Conservation (phyloP, 1,284 basidiomycete genomes). For the Inonotus hispidus region DNA sequence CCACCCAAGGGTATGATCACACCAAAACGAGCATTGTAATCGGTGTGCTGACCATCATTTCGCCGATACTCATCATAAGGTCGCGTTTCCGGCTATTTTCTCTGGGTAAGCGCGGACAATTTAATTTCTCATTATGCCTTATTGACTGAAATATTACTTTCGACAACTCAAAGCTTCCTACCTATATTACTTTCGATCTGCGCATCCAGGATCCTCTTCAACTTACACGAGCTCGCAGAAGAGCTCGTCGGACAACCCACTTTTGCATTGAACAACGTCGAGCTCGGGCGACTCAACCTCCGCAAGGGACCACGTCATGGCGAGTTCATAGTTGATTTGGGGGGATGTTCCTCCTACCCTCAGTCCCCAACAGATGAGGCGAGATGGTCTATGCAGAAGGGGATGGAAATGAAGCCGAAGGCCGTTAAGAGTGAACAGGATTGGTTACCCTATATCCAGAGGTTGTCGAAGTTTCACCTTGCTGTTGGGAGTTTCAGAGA, state of each 20-base stretch:
- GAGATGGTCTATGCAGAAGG: not conserved
- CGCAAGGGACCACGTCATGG: constrained; percentile 7
- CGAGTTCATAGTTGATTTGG: constrained; percentile 11
- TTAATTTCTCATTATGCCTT: not conserved
- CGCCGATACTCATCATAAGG: too few species aligned
- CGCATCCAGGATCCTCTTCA: constrained; percentile 12
- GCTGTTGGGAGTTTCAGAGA: not conserved
- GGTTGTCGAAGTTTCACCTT: constrained; percentile 6
- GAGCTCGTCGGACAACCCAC: constrained; percentile 12
- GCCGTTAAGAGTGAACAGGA: not conserved
- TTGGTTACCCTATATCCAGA: constrained; percentile 5
- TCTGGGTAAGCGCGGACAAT: constrained; percentile 5
- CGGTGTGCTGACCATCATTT: not conserved
- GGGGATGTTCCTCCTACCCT: not conserved
- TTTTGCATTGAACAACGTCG: constrained; percentile 15
- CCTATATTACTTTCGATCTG: constrained; percentile 13
- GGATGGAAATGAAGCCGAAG: not conserved
- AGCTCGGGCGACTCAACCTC: constrained; percentile 12
- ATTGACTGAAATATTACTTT: too few species aligned
- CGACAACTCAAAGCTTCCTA: constrained; percentile 4
- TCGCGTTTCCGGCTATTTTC: constrained; percentile 12
- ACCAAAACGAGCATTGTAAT: not conserved
- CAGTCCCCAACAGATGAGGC: not conserved
- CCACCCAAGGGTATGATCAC: not conserved
- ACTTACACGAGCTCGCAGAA: constrained; percentile 14